Evolutionary conservation across 2,329 filamentous ascomycete genomes (phyloP).

Genomic region (Ophiostoma perfectum): DNA sequence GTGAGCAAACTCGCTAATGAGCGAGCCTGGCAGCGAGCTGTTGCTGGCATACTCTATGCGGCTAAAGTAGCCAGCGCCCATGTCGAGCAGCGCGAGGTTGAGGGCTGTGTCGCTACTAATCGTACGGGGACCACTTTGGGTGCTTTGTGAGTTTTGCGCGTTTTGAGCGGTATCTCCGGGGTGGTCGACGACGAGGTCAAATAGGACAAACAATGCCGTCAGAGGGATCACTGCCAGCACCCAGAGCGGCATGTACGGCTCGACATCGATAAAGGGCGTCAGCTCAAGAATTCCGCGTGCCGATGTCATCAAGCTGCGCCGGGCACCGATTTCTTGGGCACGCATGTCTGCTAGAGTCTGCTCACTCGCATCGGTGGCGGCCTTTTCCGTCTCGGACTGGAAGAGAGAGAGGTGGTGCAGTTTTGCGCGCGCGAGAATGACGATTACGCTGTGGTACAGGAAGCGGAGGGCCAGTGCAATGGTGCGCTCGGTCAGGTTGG

Average conservation of each 20-base stretch:
- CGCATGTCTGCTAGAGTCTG: not conserved
- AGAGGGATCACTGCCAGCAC: constrained; percentile 36
- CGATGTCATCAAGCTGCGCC: constrained; percentile 13
- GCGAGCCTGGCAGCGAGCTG: constrained; percentile 32
- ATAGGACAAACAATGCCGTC: constrained; percentile 38
- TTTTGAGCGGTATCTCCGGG: constrained; percentile 29
- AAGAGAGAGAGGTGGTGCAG: constrained; percentile 23
- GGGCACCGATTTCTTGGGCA: not conserved
- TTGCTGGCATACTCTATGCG: constrained; percentile 38
- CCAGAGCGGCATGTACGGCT: constrained; percentile 32
- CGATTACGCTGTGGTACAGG: constrained; percentile 31
- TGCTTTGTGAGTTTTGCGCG: not conserved
- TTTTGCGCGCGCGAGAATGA: constrained; percentile 31
- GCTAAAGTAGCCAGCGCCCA: constrained; percentile 41
- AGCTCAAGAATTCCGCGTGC: constrained; percentile 31
- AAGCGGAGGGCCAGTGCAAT: constrained; percentile 28
- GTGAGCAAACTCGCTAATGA: constrained; percentile 38
- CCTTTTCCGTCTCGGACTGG: not conserved
- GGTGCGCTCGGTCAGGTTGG: constrained; percentile 20
- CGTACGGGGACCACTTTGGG: not conserved
- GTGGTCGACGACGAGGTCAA: constrained; percentile 39
- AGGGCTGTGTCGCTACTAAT: constrained; percentile 30
- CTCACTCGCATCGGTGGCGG: not conserved
- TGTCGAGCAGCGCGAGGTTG: constrained; percentile 39
- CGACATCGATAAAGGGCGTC: constrained; percentile 31